Evolutionary conservation across 768 basidiomycete genomes (phyloP), one percentile per base, ranked within the genome.

Genomic region (Collybiopsis confluens): DNA sequence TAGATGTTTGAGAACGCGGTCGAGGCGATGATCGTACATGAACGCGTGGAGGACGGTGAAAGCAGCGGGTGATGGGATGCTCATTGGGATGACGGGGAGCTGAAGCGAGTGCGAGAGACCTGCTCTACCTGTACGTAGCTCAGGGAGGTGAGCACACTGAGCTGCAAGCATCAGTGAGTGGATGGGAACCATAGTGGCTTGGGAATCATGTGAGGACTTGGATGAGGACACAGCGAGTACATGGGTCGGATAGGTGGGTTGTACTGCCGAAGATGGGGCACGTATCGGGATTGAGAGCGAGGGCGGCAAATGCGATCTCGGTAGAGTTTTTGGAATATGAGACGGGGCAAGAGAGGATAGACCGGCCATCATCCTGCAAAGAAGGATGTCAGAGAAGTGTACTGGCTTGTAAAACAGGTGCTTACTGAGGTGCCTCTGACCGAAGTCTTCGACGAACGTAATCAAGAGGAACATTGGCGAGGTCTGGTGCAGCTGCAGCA

Each of bases 31-130:
- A 24, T 78, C 79, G 70, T 92, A 90, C 58, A 92, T 73, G 72
- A 79, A 90, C 0, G 73, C 66, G 59, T 83, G 82, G 8, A 92
- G 73, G 28, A 82, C 67, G 8, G 80, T 69, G 69, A 90, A 91
- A 0, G 87, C 81, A 2, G 79, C 76, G 0, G 87, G 81, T 1
- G 86, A 84, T 2, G 90, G 90, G 11, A 92, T 74, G 38, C 79
- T 73, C 59, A 92, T 68, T 2, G 83, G 84, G 11, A 90, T 73
- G 16, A 92, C 79, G 20, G 90, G 89, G 4, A 92, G 63, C n/a
- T 73, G 66, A 50, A 77, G 56, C 38, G 61, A 30, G 20, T 33
- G 68, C 18, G 61, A 59, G 9, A 59, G 62, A 10, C 69, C 59
- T 7, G 65, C 62, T 3, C 64, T 64, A 0, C 68, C 61, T 0